Base-by-base conservation (phyloP, 345 rosid genomes). In the Luvunga scandens region DNA sequence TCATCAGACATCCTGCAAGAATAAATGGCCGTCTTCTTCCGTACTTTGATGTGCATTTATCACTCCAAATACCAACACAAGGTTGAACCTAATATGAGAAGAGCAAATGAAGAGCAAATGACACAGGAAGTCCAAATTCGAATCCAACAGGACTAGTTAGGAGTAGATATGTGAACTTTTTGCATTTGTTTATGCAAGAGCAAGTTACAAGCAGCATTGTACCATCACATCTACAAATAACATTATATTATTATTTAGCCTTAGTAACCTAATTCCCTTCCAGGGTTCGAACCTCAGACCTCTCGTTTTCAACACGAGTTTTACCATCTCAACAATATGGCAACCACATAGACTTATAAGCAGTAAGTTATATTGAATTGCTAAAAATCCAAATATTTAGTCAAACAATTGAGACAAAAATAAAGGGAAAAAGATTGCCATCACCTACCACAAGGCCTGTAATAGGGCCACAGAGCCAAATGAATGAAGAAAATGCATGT, bases 51-150 rank as follows among this genome's bases (percentile, higher is more conserved):
- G 89, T 83, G 85, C 97, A 96, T 81, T 94, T 96, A 82, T 94
- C 98, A 84, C 99, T 96, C 98, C 98, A 94, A 64, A 92, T 92
- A 66, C 99, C 99, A 78, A 96, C 97, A 85, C 92, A 94, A 78
- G 99, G 99, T 89, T 96, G 98, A 85, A 94, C 97, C 99, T 94
- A 85, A 72, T 73, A 84, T 72, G 72, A 75, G 75, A 62, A 84
- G 66, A 80, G 25, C 6, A 53, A 69, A 79, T 27, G 75, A 62
- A 84, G 66, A 80, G 25, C 6, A 53, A 69, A 79, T 27, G 83
- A 25, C 75, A 69, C 61, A 79, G 63, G 28, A 22, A 60, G 74
- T 27, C 30, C 69, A 42, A 53, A 80, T 39, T 13, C 34, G 38
- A 75, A 50, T 31, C 21, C 68, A 65, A 77, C 36, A 33, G 42